Evolutionary conservation across 768 basidiomycete genomes (phyloP).

Genomic region (Lactarius deliciosus): DNA sequence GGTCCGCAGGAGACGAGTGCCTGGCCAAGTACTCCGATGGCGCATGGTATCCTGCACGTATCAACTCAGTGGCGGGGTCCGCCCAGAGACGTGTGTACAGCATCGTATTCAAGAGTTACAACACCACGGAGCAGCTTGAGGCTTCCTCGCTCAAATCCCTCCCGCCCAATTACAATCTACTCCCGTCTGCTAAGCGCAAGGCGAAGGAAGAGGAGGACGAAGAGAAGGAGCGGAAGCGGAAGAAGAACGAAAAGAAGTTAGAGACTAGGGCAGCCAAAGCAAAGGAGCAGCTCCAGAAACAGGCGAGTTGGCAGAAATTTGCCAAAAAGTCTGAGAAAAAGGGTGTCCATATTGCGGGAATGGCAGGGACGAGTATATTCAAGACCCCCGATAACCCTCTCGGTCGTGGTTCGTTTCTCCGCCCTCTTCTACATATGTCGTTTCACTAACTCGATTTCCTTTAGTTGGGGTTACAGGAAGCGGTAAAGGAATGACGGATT

Average conservation of each 20-base stretch:
- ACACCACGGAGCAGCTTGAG: conserved; percentile 84
- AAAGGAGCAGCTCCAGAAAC: conserved; percentile 82
- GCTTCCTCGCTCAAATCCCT: conserved; percentile 67
- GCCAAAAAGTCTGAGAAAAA: conserved; percentile 94
- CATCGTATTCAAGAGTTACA: conserved; percentile 90
- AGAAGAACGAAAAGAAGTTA: conserved; percentile 93
- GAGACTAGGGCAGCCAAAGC: conserved; percentile 82
- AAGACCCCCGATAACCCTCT: conserved; percentile 92
- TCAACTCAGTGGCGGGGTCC: conserved; percentile 81
- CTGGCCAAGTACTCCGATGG: conserved; percentile 87
- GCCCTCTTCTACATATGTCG: conserved; percentile 26
- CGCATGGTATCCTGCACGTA: conserved; percentile 84
- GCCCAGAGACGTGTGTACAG: conserved; percentile 82
- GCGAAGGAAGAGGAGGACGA: conserved; percentile 78
- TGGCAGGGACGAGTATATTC: conserved; percentile 88
- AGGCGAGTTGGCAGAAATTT: conserved; percentile 92
- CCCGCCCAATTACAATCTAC: conserved; percentile 49
- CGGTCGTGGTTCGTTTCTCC: conserved; percentile 63
- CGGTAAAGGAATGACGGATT: conserved; percentile 29
- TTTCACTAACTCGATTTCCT: conserved; percentile 10
- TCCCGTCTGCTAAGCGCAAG: conserved; percentile 70
- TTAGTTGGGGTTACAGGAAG: conserved; percentile 25
- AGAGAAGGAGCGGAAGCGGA: conserved; percentile 86
- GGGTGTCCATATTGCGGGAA: conserved; percentile 86
- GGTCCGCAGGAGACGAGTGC: conserved; percentile 82